Base-by-base conservation (phyloP, 2,329 filamentous ascomycete genomes). In the Emericellopsis cladophorae region DNA sequence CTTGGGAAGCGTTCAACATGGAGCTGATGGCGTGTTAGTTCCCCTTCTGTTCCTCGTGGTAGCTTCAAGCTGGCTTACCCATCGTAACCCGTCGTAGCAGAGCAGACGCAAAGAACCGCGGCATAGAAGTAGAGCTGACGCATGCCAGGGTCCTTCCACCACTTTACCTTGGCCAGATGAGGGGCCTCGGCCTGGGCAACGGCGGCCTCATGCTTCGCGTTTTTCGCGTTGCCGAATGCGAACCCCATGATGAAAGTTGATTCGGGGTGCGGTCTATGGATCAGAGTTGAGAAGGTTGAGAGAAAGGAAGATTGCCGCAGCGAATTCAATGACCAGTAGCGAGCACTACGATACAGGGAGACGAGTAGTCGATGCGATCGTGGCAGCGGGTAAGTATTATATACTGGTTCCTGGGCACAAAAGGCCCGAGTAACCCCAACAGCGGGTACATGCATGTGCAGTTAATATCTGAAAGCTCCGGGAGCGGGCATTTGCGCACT, bases 1-100 rank as follows among this genome's bases (percentile, higher is more conserved):
- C 67, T 58, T 76, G 71, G 5, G 69, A 72, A 10, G 70, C 73
- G 56, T 77, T 76, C 52, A 76, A 62, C 45, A 76, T 60, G 65
- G 40, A 41, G 2, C 40, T 42, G 21, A 9, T 35, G n/a, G n/a
- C 26, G 4, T 3, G 31, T 32, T 32, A 32, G 31, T 12, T 4
- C n/a, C 32, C 16, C 3, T 9, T 35, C 32, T 10, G 32, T 35
- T 9, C 32, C 4, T 35, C 8, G 32, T 10, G 32, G 32, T 9
- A 21, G 18, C 18, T 21, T 21, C 4, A 3, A 5, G 18, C 18
- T 21, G 5, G 18, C 62, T 45, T 58, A 72, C 69, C 67, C 67
- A 66, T 74, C 68, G 54, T 73, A 72, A 50, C 69, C 67, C 31
- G 71, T 75, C 31, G 72, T 74, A 12, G 72, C 72, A 23, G 72